phyloP scores from a whole-genome alignment of 169 alveolate species.

The Plasmodium gonderi region DNA sequence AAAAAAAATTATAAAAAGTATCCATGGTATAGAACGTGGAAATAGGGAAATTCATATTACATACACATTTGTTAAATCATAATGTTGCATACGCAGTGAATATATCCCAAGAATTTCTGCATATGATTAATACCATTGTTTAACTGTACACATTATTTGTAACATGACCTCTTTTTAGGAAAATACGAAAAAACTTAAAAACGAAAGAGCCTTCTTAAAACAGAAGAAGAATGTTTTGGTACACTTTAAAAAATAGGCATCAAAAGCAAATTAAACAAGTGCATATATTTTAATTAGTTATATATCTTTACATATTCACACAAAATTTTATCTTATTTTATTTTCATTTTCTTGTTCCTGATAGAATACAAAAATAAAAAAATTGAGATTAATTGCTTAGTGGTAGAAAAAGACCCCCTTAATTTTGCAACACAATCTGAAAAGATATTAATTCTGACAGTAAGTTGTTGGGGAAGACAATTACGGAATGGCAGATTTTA shows the following conservation, averaged over 20 bases:
- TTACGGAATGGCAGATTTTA: not conserved
- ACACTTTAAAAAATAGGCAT: not conserved
- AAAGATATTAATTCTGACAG: not conserved
- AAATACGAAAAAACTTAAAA: constrained; percentile 15
- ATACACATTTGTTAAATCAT: not conserved
- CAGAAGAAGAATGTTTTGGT: constrained; percentile 58
- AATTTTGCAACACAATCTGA: not conserved
- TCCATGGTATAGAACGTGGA: not conserved
- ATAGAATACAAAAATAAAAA: constrained; percentile 25
- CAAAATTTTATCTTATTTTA: not conserved
- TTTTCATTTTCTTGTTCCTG: not conserved
- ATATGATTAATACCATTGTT: not conserved
- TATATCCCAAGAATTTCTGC: not conserved
- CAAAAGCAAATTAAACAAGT: not conserved
- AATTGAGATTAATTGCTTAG: constrained; percentile 19
- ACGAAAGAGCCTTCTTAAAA: constrained; percentile 33
- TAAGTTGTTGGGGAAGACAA: not conserved
- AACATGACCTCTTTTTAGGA: not conserved
- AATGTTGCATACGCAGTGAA: not conserved
- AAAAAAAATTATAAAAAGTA: not conserved
- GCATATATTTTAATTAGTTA: not conserved
- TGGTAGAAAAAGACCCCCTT: not conserved
- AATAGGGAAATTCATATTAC: not conserved
- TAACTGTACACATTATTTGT: not conserved
- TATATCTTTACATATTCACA: not conserved